Evolutionary conservation across 208 protist genomes (phyloP).

Genomic region (Wallacemonas collosoma): DNA sequence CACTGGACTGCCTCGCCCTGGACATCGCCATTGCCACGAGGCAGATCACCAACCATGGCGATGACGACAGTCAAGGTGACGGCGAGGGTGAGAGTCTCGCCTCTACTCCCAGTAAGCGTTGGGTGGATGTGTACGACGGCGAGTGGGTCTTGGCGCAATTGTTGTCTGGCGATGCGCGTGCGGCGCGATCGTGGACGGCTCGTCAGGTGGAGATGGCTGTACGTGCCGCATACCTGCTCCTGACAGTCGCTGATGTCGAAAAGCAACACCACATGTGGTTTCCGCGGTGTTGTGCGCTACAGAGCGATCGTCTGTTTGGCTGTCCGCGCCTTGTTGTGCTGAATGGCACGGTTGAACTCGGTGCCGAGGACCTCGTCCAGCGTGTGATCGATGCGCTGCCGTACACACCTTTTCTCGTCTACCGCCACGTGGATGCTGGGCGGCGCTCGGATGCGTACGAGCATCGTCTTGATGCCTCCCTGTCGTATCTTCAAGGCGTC

Average conservation of each 20-base stretch:
- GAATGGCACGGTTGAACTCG: not conserved
- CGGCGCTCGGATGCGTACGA: not conserved
- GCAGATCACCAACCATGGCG: not conserved
- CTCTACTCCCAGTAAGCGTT: not conserved
- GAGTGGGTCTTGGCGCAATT: slow-evolving; percentile 1
- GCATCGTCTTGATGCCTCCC: not conserved
- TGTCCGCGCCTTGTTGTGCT: not conserved
- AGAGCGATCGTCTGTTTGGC: not conserved
- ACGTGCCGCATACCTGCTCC: not conserved
- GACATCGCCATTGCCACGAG: slow-evolving; percentile 2
- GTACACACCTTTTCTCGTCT: not conserved
- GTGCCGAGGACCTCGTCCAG: not conserved
- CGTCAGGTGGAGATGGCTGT: slow-evolving; percentile 9
- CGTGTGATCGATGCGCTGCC: not conserved
- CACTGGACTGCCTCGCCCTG: slow-evolving; percentile 3
- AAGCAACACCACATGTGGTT: not conserved
- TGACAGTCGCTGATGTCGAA: not conserved
- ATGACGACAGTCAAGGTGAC: not conserved
- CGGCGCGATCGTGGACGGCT: not conserved
- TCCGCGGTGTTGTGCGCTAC: not conserved
- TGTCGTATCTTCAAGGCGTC: not conserved
- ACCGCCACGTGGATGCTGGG: not conserved
- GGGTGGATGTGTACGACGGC: not conserved
- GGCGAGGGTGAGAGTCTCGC: not conserved
- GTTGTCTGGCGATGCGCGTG: not conserved